Base-by-base conservation (phyloP, 2,329 filamentous ascomycete genomes). In the Ascochyta pisi region DNA sequence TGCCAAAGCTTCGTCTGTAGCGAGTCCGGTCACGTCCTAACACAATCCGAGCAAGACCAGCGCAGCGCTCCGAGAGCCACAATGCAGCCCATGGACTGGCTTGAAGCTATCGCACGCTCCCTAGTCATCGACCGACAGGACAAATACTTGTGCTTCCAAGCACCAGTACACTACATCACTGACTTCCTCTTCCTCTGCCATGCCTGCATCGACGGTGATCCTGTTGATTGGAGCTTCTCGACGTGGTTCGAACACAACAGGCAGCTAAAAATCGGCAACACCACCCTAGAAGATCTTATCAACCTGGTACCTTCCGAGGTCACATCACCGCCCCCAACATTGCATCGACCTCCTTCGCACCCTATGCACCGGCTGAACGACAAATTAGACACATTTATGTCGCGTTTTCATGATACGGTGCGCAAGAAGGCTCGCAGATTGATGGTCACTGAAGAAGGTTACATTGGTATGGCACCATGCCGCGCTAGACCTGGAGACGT, bases 381-480 rank as follows among this genome's bases (percentile, higher is more conserved):
- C 19, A 59, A 64, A 33, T 33, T 61, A 6, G 60, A 68, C 19
- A 64, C 62, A 2, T 73, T 71, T 23, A 47, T 71, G 3, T 66
- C 64, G 2, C 67, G 70, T 2, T 73, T 73, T 35, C 61, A 66
- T 13, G 68, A 73, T 40, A 71, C 69, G 2, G 60, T 66, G 22
- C 58, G 61, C 1, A 73, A 73, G 56, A 73, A 71, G 33, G 66
- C 68, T 31, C 61, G 74, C 6, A 54, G 62, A 38, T 47, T 76
- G 13, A 64, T 74, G 57, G 52, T 69, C 8, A 71, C 70, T 0
- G 52, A 58, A 10, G 55, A 64, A 16, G 68, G 65, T 4, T 37
- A 55, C 22, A 50, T 74, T 13, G 71, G 70, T 6, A 62, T 72
- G 58, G 67, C 63, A n/a, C 73, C 69, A 2, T 70, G 69, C 53